Evolutionary conservation across 176 grass and related monocot genomes (phyloP), one percentile per base, ranked within the genome.

Genomic region (Alloteropsis semialata): DNA sequence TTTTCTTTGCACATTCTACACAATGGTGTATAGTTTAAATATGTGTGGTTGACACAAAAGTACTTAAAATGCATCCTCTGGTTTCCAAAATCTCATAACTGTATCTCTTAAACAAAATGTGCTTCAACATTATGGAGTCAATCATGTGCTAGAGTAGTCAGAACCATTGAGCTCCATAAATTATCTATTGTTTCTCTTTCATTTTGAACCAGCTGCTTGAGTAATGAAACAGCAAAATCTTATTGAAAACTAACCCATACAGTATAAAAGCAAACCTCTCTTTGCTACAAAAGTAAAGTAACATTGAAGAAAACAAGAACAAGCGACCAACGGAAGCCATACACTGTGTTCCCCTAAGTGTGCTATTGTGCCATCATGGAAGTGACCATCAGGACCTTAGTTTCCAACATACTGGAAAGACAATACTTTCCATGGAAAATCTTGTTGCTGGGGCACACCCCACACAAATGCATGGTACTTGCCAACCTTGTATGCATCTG

Each of bases 381-480:
- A 22, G 16, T 0, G 3, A 36, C 0, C 1, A 25, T 17, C 2
- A 50, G 18, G 7, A 37, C 18, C 19, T 79, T 17, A 79, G 12
- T 79, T 79, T 65, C 60, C 76, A 3, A 65, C 4, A 8, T 36
- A 50, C 0, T 48, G 76, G 60, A 79, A 65, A 21, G 28, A 22
- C 13, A 65, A 0, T 8, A 79, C 30, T 50, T 79, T n/a, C 60
- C 76, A 79, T 65, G 21, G 43, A 10, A n/a, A 65, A 0, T 79
- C 12, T 9, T 34, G 29, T 24, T 79, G 39, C 8, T 49, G 30
- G 13, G 76, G 76, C 6, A 79, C 21, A 17, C 76, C 76, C 76
- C 76, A 79, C 29, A 79, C 76, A 65, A 79, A 79, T 65, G 76
- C 60, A 25, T 79, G 59, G 29, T 79, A 79, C 7, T 42, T 49